A percentile compares a stretch with the other conserved stretches of the same genome.
These are phyloP conservation scores for Panaeolus cyanescens DNA, from an alignment of 768 basidiomycete species.

Conservation along the genomic window DNA sequence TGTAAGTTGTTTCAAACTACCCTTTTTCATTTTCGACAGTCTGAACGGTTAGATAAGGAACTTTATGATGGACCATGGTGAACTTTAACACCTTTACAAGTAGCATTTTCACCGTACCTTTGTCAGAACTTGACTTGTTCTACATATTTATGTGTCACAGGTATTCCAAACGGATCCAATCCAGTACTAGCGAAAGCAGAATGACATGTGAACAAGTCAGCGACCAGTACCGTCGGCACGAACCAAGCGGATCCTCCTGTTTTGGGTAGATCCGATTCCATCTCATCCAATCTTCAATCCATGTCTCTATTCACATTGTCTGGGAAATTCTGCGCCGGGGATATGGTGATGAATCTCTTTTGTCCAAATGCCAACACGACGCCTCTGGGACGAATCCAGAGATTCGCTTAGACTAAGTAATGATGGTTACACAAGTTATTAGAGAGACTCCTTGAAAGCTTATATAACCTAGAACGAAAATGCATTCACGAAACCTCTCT, in stretches of 20 bases:
- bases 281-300: neutral
- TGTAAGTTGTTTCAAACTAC: neutral
- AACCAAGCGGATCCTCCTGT: constrained; percentile 1
- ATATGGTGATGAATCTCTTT: constrained; percentile 18
- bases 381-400: constrained; percentile 12
- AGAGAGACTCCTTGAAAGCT: constrained; percentile 21
- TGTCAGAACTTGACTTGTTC: neutral
- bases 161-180: constrained; percentile 1
- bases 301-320: constrained; percentile 6
- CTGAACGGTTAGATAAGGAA: constrained; percentile 2
- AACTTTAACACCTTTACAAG: neutral
- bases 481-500: constrained; percentile 24
- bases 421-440: constrained; percentile 24
- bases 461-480: constrained; percentile 34
- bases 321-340: constrained; percentile 21
- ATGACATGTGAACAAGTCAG: constrained; percentile 2
- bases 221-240: constrained; percentile 3
- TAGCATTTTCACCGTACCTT: neutral
- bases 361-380: constrained; percentile 16
- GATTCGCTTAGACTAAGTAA: constrained; percentile 17
- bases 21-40: constrained; percentile 2
- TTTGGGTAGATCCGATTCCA: neutral
- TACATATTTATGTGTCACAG: neutral
- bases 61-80: neutral
- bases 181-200: neutral